These are phyloP conservation scores for Sanghuangporus weigelae DNA, from an alignment of 1,284 basidiomycete species.

Conservation along the genomic window DNA sequence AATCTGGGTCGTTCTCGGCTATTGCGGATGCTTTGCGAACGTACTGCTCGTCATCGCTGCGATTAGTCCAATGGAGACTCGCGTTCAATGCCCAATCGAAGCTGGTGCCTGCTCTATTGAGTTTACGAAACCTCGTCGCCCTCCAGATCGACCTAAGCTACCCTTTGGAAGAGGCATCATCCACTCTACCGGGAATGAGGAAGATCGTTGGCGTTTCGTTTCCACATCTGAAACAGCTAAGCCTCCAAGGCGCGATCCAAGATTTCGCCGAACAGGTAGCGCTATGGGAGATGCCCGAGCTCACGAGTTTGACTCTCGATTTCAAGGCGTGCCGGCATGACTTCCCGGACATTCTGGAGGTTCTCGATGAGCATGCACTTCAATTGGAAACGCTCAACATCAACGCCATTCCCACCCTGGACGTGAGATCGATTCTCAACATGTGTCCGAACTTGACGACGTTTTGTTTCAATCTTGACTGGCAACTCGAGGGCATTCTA, in stretches of 20 bases:
- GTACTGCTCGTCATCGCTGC: conserved; percentile 42
- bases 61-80: conserved; percentile 54
- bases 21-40: conserved; percentile 57
- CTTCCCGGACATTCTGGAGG: conserved; percentile 52
- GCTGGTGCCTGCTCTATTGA: conserved; percentile 61
- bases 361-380: conserved; percentile 52
- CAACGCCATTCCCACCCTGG: conserved; percentile 48
- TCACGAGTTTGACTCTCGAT: conserved; percentile 52
- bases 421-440: conserved; percentile 52
- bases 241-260: conserved; percentile 50
- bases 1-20: conserved; percentile 42
- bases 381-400: conserved; percentile 58
- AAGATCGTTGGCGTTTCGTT: conserved; percentile 44
- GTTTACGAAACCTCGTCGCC: conserved; percentile 47
- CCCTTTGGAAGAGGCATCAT: conserved; percentile 16
- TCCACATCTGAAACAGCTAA: conserved; percentile 52
- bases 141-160: conserved; percentile 50
- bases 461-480: conserved; percentile 69
- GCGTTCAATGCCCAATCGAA: conserved; percentile 49
- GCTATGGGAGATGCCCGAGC: conserved; percentile 57
- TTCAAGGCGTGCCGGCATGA: conserved; percentile 40
- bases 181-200: conserved; percentile 24
- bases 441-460: conserved; percentile 54
- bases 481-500: conserved; percentile 42
- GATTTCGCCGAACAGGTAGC: conserved; percentile 63